Conservation (phyloP, 768 basidiomycete species). For the Crassisporium funariophilum region DNA sequence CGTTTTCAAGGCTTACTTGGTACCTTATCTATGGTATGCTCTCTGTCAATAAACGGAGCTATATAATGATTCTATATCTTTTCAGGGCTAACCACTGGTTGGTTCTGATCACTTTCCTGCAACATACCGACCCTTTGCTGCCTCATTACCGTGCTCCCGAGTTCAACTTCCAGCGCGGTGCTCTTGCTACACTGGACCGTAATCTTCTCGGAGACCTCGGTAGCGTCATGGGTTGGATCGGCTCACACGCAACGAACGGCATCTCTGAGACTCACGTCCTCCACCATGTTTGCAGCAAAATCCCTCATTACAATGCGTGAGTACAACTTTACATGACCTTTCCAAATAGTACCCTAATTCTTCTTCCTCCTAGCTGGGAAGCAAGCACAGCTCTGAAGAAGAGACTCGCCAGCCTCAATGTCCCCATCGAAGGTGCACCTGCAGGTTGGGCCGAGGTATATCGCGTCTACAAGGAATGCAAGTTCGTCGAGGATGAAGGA, state of each 20-base stretch:
- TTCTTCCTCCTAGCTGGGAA: slow-evolving; percentile 66
- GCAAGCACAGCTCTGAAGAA: slow-evolving; percentile 84
- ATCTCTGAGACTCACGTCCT: slow-evolving; percentile 93
- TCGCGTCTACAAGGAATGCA: slow-evolving; percentile 79
- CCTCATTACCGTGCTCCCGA: slow-evolving; percentile 90
- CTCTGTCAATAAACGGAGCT: not conserved
- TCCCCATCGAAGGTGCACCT: slow-evolving; percentile 70
- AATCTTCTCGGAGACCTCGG: slow-evolving; percentile 79
- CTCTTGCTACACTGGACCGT: slow-evolving; percentile 89
- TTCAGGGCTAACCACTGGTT: slow-evolving; percentile 90
- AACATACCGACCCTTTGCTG: slow-evolving; percentile 94
- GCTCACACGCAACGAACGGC: slow-evolving; percentile 83
- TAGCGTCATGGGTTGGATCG: slow-evolving; percentile 80
- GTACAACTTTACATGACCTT: slow-evolving; percentile 20
- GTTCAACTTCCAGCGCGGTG: slow-evolving; percentile 94
- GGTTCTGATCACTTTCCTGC: slow-evolving; percentile 94
- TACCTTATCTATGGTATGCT: slow-evolving; percentile 85
- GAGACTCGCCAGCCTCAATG: slow-evolving; percentile 63
- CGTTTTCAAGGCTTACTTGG: slow-evolving; percentile 78
- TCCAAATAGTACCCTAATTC: not conserved
- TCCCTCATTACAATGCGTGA: slow-evolving; percentile 90
- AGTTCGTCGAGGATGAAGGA: slow-evolving; percentile 95
- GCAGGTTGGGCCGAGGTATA: slow-evolving; percentile 81
- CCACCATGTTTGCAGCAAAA: slow-evolving; percentile 93
- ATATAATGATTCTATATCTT: not conserved